Conservation (phyloP, 2,329 filamentous ascomycete species). For the Calycina herbarum region DNA sequence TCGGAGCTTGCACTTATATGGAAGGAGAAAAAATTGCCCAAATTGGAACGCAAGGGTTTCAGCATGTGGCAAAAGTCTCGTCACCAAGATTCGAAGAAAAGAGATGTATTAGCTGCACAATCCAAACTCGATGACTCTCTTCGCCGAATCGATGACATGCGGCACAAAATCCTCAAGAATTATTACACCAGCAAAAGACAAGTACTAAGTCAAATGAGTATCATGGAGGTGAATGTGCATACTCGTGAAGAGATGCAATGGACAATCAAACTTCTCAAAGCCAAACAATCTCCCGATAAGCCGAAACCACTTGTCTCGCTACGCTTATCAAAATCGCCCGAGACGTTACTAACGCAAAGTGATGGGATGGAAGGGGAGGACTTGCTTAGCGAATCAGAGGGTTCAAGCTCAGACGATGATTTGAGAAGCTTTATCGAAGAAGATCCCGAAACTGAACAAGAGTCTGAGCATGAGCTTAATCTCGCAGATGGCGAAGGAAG, state of each 20-base stretch:
- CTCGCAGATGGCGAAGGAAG: constrained; percentile 31
- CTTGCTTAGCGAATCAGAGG: constrained; percentile 26
- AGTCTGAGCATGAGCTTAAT: constrained; percentile 23
- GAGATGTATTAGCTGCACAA: constrained; percentile 47
- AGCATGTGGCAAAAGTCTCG: constrained; percentile 61
- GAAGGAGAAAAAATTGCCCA: constrained; percentile 57
- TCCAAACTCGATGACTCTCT: constrained; percentile 45
- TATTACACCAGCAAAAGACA: constrained; percentile 54
- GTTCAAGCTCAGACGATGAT: constrained; percentile 44
- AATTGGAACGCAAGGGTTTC: constrained; percentile 56
- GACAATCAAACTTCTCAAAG: constrained; percentile 48
- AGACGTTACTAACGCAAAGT: constrained; percentile 1
- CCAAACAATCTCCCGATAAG: constrained; percentile 44
- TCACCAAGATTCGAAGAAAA: constrained; percentile 40
- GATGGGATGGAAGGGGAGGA: constrained; percentile 30
- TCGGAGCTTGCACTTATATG: constrained; percentile 53
- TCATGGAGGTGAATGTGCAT: constrained; percentile 64
- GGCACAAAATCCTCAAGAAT: constrained; percentile 51
- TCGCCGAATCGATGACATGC: constrained; percentile 55
- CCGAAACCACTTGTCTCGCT: constrained; percentile 5
- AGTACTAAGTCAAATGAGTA: constrained; percentile 55
- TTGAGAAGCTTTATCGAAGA: constrained; percentile 48
- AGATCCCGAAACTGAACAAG: constrained; percentile 17
- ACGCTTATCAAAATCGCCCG: not conserved
- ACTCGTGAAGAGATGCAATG: constrained; percentile 56